Evolutionary conservation across 2,329 filamentous ascomycete species (phyloP).

Genomic region (Fusarium bactridioides): DNA sequence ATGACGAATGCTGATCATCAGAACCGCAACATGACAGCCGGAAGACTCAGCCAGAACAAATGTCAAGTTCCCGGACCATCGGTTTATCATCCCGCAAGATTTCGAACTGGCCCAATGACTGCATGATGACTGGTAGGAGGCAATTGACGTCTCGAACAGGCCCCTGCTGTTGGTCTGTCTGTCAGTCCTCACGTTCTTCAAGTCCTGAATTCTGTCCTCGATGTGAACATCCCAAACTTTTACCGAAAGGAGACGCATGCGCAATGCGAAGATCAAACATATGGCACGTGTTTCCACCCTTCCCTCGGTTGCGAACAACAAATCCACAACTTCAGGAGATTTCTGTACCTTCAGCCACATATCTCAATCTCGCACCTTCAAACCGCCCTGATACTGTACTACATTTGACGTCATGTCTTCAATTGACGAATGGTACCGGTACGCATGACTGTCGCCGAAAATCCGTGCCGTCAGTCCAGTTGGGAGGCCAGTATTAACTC

Average conservation of each 20-base stretch:
- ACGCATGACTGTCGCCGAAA: not conserved
- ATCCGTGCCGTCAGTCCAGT: not conserved
- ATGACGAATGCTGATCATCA: constrained; percentile 20
- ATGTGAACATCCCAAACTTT: not conserved
- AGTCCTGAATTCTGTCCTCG: not conserved
- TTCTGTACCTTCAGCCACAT: not conserved
- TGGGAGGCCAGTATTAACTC: no score
- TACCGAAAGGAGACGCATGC: not conserved
- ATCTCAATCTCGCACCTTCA: not conserved
- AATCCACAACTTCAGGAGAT: not conserved
- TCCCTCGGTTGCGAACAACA: not conserved
- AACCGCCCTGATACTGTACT: not conserved
- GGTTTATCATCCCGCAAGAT: not conserved
- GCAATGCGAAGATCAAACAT: not conserved
- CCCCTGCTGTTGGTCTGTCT: not conserved
- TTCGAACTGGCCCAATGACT: not conserved
- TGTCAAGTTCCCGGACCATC: not conserved
- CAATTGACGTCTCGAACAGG: not conserved
- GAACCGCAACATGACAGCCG: constrained; percentile 8
- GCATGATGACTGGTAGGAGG: not conserved
- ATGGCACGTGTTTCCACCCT: constrained; percentile 1
- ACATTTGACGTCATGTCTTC: not conserved
- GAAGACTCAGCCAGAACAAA: constrained; percentile 1
- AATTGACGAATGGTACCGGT: not conserved
- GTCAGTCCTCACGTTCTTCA: not conserved